These are phyloP conservation scores for Hanseniaspora clermontiae DNA, from an alignment of 805 yeast species.

Conservation along the genomic window DNA sequence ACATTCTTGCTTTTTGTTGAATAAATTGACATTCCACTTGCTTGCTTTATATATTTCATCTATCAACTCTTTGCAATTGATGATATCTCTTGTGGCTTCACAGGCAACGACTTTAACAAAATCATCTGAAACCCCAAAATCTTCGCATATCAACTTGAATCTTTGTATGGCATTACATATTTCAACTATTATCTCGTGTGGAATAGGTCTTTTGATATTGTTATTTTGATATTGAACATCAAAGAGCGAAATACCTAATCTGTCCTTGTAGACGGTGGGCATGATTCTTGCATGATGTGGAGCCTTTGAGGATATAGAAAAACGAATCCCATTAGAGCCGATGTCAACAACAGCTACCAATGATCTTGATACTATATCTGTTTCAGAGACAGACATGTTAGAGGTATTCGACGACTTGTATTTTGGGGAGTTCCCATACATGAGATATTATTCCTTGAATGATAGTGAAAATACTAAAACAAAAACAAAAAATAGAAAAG, in stretches of 20 bases:
- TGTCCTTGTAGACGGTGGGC: slow-evolving; percentile 67
- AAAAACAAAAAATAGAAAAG: too few species aligned
- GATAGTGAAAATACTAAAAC: too few species aligned
- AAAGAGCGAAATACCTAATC: slow-evolving; percentile 56
- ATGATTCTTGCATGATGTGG: slow-evolving; percentile 59
- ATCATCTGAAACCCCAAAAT: slow-evolving; percentile 53
- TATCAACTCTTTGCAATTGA: slow-evolving; percentile 48
- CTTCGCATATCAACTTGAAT: slow-evolving; percentile 56
- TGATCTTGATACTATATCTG: slow-evolving; percentile 46
- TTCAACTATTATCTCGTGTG: slow-evolving; percentile 44
- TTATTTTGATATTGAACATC: slow-evolving; percentile 42
- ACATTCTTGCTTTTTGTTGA: slow-evolving; percentile 55
- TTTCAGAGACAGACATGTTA: slow-evolving; percentile 27
- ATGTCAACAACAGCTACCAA: slow-evolving; percentile 59
- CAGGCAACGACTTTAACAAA: slow-evolving; percentile 61
- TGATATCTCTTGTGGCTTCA: slow-evolving; percentile 60
- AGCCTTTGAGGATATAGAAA: slow-evolving; percentile 57
- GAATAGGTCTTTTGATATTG: slow-evolving; percentile 40
- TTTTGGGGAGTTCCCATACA: too few species aligned
- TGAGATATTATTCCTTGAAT: too few species aligned
- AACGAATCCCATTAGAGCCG: slow-evolving; percentile 64
- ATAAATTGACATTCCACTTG: slow-evolving; percentile 51
- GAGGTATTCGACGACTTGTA: background rate
- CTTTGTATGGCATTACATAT: slow-evolving; percentile 52
- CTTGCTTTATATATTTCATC: slow-evolving; percentile 44